These are phyloP conservation scores for Westerdykella aurantiaca DNA, from an alignment of 2,329 filamentous ascomycete species.

Conservation along the genomic window DNA sequence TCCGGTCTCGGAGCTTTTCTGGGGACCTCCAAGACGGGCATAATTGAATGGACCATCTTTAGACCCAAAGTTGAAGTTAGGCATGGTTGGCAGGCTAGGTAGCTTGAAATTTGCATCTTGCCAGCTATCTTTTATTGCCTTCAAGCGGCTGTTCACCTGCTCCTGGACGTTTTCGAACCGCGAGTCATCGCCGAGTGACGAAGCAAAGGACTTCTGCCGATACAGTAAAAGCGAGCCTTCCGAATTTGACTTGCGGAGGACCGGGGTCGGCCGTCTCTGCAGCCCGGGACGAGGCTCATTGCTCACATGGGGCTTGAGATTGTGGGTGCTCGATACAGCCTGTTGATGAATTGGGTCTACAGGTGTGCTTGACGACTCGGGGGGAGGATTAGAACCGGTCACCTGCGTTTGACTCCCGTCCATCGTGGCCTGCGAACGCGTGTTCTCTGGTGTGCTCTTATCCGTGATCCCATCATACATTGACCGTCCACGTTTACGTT, in stretches of 20 bases:
- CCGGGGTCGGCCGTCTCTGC: constrained; percentile 13
- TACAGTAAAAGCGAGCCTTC: constrained; percentile 72
- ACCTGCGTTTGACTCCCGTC: constrained; percentile 6
- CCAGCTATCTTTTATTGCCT: constrained; percentile 83
- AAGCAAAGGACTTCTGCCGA: constrained; percentile 68
- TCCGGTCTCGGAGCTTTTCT: constrained; percentile 12
- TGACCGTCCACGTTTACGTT: constrained; percentile 7
- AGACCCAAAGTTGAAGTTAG: constrained; percentile 44
- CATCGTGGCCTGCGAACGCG: constrained; percentile 9
- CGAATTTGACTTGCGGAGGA: constrained; percentile 59
- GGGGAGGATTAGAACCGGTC: background rate
- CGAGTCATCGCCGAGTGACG: constrained; percentile 77
- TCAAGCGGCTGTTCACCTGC: constrained; percentile 82
- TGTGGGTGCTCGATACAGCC: background rate
- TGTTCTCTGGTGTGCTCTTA: constrained; percentile 17
- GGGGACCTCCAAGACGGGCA: constrained; percentile 11
- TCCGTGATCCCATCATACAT: constrained; percentile 8
- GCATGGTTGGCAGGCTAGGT: constrained; percentile 47
- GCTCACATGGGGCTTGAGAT: constrained; percentile 3
- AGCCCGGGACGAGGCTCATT: background rate
- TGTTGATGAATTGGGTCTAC: background rate
- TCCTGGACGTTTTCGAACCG: constrained; percentile 74
- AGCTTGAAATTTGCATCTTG: constrained; percentile 74
- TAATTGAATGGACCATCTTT: constrained; percentile 25
- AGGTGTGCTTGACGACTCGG: background rate